Conservation (phyloP, 2,329 filamentous ascomycete species). For the Simplicillium sp. region DNA sequence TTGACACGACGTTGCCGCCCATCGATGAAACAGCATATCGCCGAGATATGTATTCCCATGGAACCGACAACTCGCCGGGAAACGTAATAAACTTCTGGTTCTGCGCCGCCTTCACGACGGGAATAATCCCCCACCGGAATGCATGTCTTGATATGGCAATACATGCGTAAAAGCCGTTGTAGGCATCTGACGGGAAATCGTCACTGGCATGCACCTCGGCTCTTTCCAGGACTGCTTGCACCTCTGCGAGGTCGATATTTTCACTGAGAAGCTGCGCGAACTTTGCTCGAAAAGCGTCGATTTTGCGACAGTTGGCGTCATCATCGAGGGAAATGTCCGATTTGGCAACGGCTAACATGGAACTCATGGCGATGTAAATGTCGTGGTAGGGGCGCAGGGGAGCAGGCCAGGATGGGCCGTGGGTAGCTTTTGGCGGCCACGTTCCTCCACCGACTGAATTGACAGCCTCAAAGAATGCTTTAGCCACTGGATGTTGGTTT, state of each 20-base stretch:
- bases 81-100: neutral
- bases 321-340: neutral
- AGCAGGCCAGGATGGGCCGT: neutral
- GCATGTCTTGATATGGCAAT: neutral
- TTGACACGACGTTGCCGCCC: neutral
- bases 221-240: neutral
- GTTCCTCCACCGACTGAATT: slow-evolving; percentile 32
- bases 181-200: neutral
- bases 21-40: neutral
- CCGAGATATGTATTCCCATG: neutral
- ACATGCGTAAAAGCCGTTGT: neutral
- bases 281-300: neutral
- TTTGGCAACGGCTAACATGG: neutral
- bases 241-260: neutral
- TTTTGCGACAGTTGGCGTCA: neutral
- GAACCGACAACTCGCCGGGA: neutral
- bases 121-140: neutral
- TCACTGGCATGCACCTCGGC: neutral
- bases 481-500: neutral
- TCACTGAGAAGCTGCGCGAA: neutral
- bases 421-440: slow-evolving; percentile 2
- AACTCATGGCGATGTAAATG: neutral
- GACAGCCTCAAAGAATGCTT: neutral
- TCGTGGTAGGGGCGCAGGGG: neutral
- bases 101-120: neutral